Evolutionary conservation across 345 rosid species (phyloP), one percentile per base, ranked within the genome.

Genomic region (Lepidium didymum): DNA sequence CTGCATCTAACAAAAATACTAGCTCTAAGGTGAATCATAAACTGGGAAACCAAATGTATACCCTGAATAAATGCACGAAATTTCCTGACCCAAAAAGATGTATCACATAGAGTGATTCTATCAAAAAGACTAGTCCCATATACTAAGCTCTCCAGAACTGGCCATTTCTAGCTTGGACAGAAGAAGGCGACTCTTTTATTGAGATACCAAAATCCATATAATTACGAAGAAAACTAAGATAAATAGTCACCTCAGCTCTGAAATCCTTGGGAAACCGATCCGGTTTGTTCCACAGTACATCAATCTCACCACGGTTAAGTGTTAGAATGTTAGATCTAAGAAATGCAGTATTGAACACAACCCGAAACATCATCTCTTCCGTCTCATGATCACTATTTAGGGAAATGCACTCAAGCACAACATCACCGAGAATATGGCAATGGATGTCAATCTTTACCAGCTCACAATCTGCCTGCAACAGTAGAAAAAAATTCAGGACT

Each of bases 351-450:
- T 89, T 84, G 70, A 89, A 89, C 84, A 85, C 85, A 80, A 80
- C 84, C 67, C 91, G 80, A 46, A 89, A 89, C 83, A 89, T 73
- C 87, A 87, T 84, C 71, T 77, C 74, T 75, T 89, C 93, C 66
- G 75, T 76, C 76, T 85, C 86, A 52, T 74, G 81, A 55, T 81
- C 87, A 79, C 76, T 67, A 49, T 85, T 85, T 73, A 87, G 47
- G 38, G 74, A 80, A 71, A 84, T 76, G 78, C 92, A 87, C 79
- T 87, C 96, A 36, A 89, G 80, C 76, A 89, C 91, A 16, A 85
- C 85, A 84, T 89, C 96, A 76, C 91, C 93, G 54, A 84, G 82
- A 71, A 89, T 64, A 74, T 81, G 88, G 69, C 89, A 85, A 80
- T 75, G 78, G 64, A 85, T 84, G 77, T 89, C 87, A 69, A 85